Base-by-base conservation (phyloP, 768 basidiomycete species). In the Rhodosporidiobolus sp. region DNA sequence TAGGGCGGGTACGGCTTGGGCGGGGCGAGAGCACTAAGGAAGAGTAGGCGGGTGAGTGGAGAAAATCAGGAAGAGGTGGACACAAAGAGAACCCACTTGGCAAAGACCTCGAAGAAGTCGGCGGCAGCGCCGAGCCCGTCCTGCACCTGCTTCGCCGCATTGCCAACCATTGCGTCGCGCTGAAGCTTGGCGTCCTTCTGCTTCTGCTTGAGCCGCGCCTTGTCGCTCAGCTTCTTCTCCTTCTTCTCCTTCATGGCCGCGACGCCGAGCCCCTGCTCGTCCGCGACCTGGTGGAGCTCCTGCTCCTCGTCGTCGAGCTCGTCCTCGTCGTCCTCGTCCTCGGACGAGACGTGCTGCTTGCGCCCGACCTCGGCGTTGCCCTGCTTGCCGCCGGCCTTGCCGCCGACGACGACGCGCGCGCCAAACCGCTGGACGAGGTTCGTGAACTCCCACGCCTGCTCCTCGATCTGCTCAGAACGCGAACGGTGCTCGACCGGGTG, bases 371-470 rank as follows among this genome's bases (percentile, higher is more conserved):
- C 67, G 53, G 78, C 78, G 66, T 82, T 82, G 3, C 81, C 82
- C 65, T 79, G 73, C 58, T 78, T 78, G 24, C 79, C 80, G 64
- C 66, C 62, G 22, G 62, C 52, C 30, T 62, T 56, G 17, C 80
- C 79, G 30, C 80, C 80, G 65, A 81, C 73, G 58, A 77, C 73
- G 48, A 79, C 66, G n/a, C 76, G 49, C n/a, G 77, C 72, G 34
- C 72, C 72, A 56, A 79, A 75, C 4, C 75, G 52, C 63, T 79
- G 77, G 32, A 63, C 48, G 38, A 74, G 70, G 34, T 70, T 74
- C 11, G 79, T 79, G 53, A 82, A 82, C 72, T 82, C 83, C 76
- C 81, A 82, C 19, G 80, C 80, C 73, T 82, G 82, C 72, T 83
- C 78, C 58, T 83, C 82, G 52, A 80, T 77, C 69, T 83, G 83